Evolutionary conservation across 208 protist genomes (phyloP), one percentile per base, ranked within the genome.

Genomic region (Trypanosomatidae sp.): DNA sequence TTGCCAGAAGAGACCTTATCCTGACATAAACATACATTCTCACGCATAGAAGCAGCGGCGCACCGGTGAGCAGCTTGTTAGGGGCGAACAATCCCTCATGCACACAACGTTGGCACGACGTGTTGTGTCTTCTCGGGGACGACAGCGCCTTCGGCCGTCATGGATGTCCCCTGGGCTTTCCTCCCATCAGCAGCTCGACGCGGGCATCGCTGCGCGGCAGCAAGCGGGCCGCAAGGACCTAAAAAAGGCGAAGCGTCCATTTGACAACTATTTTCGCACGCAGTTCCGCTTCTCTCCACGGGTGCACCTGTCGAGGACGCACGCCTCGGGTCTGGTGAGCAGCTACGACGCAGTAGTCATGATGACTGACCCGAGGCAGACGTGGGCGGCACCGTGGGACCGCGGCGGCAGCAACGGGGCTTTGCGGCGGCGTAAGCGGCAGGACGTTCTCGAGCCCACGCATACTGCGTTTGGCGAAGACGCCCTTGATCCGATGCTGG

Each of bases 111-210:
- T 64, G 33, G 49, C n/a, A 12, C 64, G 70, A 73, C 62, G 76
- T 33, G 62, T 43, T 4, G 60, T 58, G 22, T 72, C 71, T 55
- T 46, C 69, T 36, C 71, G 70, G 25, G 76, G 58, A 58, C 17
- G 66, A 52, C 76, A 28, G 59, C 49, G 65, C 69, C 55, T 91
- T 67, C 79, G 74, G 10, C 74, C 65, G 41, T 79, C 84, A n/a
- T 94, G 88, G 84, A 71, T 90, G 70, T 76, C 89, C 10, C 85
- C 87, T 8, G 76, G 80, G 12, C 82, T 94, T 17, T 77, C 85
- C 7, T 85, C 88, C 4, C 88, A 93, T 65, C 90, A 97, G 71
- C 82, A 91, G 79, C 84, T 95, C 0, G 92, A 97, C 69, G 85
- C 87, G 8, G 90, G 90, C 28, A 83, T 97, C 28, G 88, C 85